Evolutionary conservation across 257 asterid species (phyloP), one percentile per base, ranked within the genome.

Genomic region (Plectranthus barbatus): DNA sequence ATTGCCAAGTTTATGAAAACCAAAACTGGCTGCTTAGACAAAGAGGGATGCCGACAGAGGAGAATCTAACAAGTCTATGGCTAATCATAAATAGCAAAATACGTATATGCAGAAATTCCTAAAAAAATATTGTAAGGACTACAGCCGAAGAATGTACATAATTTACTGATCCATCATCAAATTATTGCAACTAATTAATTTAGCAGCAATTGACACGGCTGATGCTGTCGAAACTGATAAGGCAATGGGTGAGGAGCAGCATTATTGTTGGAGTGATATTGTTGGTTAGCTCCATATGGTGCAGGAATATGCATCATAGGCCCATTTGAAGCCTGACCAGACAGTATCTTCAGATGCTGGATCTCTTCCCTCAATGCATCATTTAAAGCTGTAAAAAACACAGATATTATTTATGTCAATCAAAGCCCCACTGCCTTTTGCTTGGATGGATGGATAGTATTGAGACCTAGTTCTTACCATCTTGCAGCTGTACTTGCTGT

Each of bases 291-390:
- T 57, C 83, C 86, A 51, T 72, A 86, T 10, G 95, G 79, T 58
- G 77, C 54, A 11, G 94, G 82, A 26, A 50, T 74, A 57, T 78
- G 86, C 84, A 79, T 76, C 85, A 81, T 69, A 26, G 82, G 93
- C 13, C 86, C 85, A 21, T 87, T 83, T 3, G 80, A 68, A 11
- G 76, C 56, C 71, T 91, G 95, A 23, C 95, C 94, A 1, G 96
- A 87, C 69, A 84, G 56, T 51, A 82, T 76, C 78, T 84, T 90
- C 56, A 90, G 83, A 55, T 86, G 97, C 67, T 85, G 95, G 70
- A 86, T 80, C 72, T 90, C 95, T 44, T 86, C 92, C 68, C 80
- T 85, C 63, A 90, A 72, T 14, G 95, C 90, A 46, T 84, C 91
- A 37, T 87, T 91, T 73, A 91, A 58, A 37, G 97, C 97, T 90